These are phyloP conservation scores for Hansfordia pulvinata DNA, from an alignment of 2,329 filamentous ascomycete species.

Conservation along the genomic window DNA sequence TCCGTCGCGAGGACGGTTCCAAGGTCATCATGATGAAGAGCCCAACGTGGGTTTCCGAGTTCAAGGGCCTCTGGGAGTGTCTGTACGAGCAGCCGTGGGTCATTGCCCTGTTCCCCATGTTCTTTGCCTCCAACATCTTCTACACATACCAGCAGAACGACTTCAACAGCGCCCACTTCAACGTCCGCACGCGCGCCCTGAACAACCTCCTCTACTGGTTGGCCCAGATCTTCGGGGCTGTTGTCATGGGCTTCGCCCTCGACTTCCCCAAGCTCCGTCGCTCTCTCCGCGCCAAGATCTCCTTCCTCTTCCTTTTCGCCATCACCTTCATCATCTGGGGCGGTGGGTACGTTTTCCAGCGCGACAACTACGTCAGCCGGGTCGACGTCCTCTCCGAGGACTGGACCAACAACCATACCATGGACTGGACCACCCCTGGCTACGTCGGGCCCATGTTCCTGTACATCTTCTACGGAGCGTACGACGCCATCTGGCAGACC, in stretches of 20 bases:
- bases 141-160: constrained; percentile 67
- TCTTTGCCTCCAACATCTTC: constrained; percentile 69
- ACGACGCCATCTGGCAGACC: constrained; percentile 80
- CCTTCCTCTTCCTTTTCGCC: constrained; percentile 42
- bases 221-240: constrained; percentile 58
- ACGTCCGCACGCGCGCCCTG: constrained; percentile 55
- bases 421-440: constrained; percentile 44
- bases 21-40: constrained; percentile 64
- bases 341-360: constrained; percentile 60
- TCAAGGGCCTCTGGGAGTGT: constrained; percentile 53
- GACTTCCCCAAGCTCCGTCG: constrained; percentile 44
- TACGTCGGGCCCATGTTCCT: constrained; percentile 63
- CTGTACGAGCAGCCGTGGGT: constrained; percentile 53
- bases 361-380: constrained; percentile 34
- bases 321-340: constrained; percentile 61
- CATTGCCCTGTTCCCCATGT: constrained; percentile 63
- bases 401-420: constrained; percentile 7
- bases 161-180: constrained; percentile 57
- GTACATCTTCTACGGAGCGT: constrained; percentile 36
- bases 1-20: constrained; percentile 57
- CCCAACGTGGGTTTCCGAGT: constrained; percentile 59
- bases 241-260: constrained; percentile 51
- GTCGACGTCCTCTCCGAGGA: constrained; percentile 6
- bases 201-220: constrained; percentile 62
- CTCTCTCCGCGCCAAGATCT: constrained; percentile 46